Evolutionary conservation across 257 asterid species (phyloP).

Genomic region (Nicotiana benthamiana): DNA sequence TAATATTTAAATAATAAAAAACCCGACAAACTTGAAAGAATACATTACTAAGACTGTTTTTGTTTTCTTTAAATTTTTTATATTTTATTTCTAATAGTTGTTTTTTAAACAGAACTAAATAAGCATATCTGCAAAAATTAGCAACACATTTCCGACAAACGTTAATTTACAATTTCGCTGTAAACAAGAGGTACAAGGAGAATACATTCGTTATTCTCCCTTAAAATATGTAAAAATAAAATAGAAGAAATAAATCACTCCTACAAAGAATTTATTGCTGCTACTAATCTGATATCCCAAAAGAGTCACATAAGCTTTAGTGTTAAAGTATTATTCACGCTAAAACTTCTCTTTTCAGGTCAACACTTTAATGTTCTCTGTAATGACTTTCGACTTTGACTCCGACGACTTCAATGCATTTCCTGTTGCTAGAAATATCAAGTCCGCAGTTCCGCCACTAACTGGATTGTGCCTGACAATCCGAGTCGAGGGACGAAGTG

Average conservation of each 20-base stretch:
- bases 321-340: background rate
- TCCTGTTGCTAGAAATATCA: background rate
- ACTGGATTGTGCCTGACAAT: too few relatives aligned
- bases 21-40: too few relatives aligned
- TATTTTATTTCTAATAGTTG: too few relatives aligned
- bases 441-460: too few relatives aligned
- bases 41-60: too few relatives aligned
- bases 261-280: background rate
- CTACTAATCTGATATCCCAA: background rate
- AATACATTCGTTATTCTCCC: background rate
- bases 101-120: background rate
- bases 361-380: conserved; percentile 13
- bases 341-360: background rate
- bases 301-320: background rate
- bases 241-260: background rate
- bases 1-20: too few relatives aligned
- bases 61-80: too few relatives aligned
- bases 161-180: background rate
- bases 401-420: conserved; percentile 1
- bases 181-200: background rate
- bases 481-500: too few relatives aligned
- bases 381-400: background rate
- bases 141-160: background rate
- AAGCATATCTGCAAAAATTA: background rate
- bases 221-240: background rate